phyloP scores from a whole-genome alignment of 768 basidiomycete genomes.

The Asterophora lycoperdoides region DNA sequence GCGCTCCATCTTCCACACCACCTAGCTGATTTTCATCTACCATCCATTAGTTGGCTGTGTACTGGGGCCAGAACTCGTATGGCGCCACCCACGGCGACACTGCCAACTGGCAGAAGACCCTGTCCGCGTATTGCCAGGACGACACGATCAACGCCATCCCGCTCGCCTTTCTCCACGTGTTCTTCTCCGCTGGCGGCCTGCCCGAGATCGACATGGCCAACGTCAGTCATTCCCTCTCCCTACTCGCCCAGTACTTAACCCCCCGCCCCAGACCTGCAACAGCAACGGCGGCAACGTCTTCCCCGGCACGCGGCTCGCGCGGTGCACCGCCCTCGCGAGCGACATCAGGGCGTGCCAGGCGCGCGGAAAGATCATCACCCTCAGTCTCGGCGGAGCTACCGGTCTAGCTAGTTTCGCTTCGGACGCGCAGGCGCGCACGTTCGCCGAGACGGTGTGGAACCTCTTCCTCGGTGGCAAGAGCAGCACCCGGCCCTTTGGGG shows the following conservation, averaged over 20 bases:
- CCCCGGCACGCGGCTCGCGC: constrained; percentile 54
- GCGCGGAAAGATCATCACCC: constrained; percentile 54
- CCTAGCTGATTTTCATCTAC: neutral
- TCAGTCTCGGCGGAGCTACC: constrained; percentile 58
- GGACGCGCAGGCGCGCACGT: constrained; percentile 50
- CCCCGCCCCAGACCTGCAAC: constrained; percentile 53
- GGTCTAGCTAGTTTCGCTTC: constrained; percentile 56
- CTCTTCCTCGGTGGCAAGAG: constrained; percentile 60
- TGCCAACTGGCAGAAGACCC: constrained; percentile 51
- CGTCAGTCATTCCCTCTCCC: constrained; percentile 29
- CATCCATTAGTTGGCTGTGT: constrained; percentile 55
- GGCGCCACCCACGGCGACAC: constrained; percentile 50
- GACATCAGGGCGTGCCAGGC: constrained; percentile 64
- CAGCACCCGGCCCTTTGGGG: constrained; percentile 63
- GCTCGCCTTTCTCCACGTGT: constrained; percentile 59
- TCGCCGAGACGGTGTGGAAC: constrained; percentile 69
- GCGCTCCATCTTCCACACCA: neutral
- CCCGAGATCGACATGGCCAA: constrained; percentile 71
- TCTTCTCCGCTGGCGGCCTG: constrained; percentile 56
- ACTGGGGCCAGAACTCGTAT: constrained; percentile 75
- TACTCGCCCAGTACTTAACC: neutral
- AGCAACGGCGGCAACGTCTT: constrained; percentile 49
- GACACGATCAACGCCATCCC: constrained; percentile 64
- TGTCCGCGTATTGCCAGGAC: constrained; percentile 67
- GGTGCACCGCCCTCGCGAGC: constrained; percentile 53